Percentiles rank a stretch among this genome's conserved stretches.
Conservation (phyloP, 2,329 filamentous ascomycete genomes). For the Anthostomella pinea region DNA sequence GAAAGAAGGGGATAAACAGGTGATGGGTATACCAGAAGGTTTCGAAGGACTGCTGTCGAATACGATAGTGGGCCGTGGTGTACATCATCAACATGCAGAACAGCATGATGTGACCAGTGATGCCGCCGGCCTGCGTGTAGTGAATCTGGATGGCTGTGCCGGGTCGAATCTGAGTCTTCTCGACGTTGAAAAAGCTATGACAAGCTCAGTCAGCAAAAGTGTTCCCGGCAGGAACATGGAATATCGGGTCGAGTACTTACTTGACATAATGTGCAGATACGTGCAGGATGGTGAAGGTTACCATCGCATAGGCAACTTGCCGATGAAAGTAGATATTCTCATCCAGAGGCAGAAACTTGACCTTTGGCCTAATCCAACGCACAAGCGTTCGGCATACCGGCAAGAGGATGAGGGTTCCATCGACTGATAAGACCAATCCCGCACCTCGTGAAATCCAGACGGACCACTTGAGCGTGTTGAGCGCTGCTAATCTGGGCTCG, state of each 20-base stretch:
- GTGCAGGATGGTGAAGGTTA: conserved; percentile 79
- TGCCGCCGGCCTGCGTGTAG: conserved; percentile 82
- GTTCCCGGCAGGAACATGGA: no score
- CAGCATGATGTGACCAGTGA: conserved; percentile 96
- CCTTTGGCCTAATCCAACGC: conserved; percentile 78
- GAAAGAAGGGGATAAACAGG: conserved; percentile 92
- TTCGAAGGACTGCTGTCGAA: conserved; percentile 95
- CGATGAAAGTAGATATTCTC: conserved; percentile 97
- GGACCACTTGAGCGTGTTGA: conserved; percentile 82
- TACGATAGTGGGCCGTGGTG: conserved; percentile 88
- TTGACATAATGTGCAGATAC: conserved; percentile 88
- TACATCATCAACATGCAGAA: conserved; percentile 99
- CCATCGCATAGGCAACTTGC: conserved; percentile 85
- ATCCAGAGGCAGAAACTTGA: conserved; percentile 87
- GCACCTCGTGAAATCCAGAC: conserved; percentile 97
- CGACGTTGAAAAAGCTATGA: conserved; percentile 89
- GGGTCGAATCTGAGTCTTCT: conserved; percentile 76
- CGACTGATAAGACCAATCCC: conserved; percentile 78
- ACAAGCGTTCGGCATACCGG: conserved; percentile 94
- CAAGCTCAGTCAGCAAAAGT: conserved; percentile 6
- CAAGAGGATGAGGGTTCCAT: conserved; percentile 82
- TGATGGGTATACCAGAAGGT: conserved; percentile 99
- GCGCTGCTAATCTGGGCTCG: conserved; percentile 65
- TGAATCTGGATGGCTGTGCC: conserved; percentile 85
- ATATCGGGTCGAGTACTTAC: conserved; percentile 44